Evolutionary conservation across 805 yeast genomes (phyloP), one percentile per base, ranked within the genome.

Genomic region (Saturnispora dispora): DNA sequence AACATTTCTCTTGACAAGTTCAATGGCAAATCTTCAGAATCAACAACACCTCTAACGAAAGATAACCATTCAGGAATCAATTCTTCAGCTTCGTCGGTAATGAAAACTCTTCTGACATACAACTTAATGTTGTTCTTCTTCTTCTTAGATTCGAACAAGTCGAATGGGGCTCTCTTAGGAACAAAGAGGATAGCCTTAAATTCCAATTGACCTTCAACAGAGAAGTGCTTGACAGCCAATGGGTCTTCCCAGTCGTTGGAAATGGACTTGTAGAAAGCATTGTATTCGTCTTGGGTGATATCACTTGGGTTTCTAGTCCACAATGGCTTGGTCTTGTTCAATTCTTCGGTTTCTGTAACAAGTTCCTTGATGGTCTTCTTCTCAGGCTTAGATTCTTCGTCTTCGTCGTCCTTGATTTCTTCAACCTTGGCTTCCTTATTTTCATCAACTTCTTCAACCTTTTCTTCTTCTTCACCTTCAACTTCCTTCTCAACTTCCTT

Each of bases 191-290:
- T 93, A 58, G 99, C 98, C 78, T 85, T 90, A 83, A 93, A 93
- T 79, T 93, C 99, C 66, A 93, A 82, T 80, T 93, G 99, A 81
- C 99, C 99, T 79, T 93, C 99, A 68, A 93, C 99, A 48, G 96
- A 88, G 82, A 93, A 93, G 78, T 93, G 99, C 82, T 93, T 93
- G 62, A 93, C 98, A 61, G 97, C 97, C 71, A 93, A 82, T 75
- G 96, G 99, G 71, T 93, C 99, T 79, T 93, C 99, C 99, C 99
- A 93, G 76, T 93, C 99, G 76, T 93, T 93, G 52, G 99, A 90
- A 68, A 93, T 93, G 48, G 98, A 89, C 80, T 93, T 93, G 87
- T 93, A 93, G 86, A 93, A 93, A 54, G 98, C 95, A 67, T 93
- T 91, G 82, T 93, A 93, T 77, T 93, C 99, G 60, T 93, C 99